Base-by-base conservation (phyloP, 306 rosid species). In the Argentina anserina region DNA sequence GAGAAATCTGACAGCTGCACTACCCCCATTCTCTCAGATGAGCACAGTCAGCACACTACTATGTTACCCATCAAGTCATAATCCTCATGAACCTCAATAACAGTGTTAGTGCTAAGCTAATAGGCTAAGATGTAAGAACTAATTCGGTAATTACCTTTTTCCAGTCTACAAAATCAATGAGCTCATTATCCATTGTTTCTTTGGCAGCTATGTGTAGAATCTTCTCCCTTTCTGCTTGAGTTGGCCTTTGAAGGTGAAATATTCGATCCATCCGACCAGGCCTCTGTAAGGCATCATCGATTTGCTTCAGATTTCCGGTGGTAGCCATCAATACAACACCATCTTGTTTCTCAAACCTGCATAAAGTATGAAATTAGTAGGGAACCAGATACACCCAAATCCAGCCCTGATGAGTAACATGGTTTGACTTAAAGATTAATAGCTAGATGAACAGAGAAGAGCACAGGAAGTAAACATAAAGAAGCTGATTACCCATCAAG, bases 241-340 rank as follows among this genome's bases (percentile, higher is more conserved):
- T 89, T 33, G 92, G 98, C 64, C 92, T 91, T 84, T 91, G 98
- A 88, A 93, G 98, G 81, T 93, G 97, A 85, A 93, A 91, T 82
- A 89, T 84, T 83, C 98, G 88, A 89, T 93, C 98, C 98, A 93
- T 93, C 65, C 98, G 93, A 31, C 98, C 98, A 79, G 98, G 97
- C 75, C 98, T 89, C 87, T 84, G 94, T 84, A 93, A 81, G 72
- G 98, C 98, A 77, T 87, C 92, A 20, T 93, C 98, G 69, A 93
- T 88, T 87, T 89, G 89, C 76, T 90, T 87, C 64, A 93, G 92
- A 85, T 90, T 91, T 85, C 91, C 86, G 14, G 98, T 91, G 69
- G 98, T 93, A 69, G 98, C 96, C 97, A 93, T 93, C 89, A 93
- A 83, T 80, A 93, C 98, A 83, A 93, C 97, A 74, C 98, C 98